Evolutionary conservation across 2,329 filamentous ascomycete species (phyloP).

Genomic region (Aspergillus aculeatinus): DNA sequence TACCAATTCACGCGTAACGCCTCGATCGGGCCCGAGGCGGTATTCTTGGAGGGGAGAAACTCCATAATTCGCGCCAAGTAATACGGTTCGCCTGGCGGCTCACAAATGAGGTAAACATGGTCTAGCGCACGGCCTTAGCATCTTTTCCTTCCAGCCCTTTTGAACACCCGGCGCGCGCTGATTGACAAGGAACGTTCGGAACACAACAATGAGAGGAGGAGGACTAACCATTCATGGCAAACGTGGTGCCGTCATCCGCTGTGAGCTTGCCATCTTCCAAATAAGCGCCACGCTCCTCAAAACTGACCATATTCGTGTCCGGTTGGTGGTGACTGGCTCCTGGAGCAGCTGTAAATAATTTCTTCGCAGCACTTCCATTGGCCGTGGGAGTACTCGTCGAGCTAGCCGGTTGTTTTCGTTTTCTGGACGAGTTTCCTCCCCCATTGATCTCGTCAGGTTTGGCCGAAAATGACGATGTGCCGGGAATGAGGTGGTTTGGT

Average conservation of each 20-base stretch:
- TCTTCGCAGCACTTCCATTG: constrained; percentile 33
- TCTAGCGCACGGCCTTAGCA: constrained; percentile 40
- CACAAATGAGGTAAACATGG: constrained; percentile 94
- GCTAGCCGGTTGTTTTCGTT: constrained; percentile 72
- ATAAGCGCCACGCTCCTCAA: constrained; percentile 68
- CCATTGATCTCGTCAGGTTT: constrained; percentile 45
- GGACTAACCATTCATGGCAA: constrained; percentile 81
- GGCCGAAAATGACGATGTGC: constrained; percentile 59
- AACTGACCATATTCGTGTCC: constrained; percentile 85
- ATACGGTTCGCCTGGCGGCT: constrained; percentile 96
- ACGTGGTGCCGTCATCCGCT: constrained; percentile 84
- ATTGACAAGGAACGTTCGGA: constrained; percentile 18
- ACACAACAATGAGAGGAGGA: constrained; percentile 5
- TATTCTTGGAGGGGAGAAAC: constrained; percentile 80
- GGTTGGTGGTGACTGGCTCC: constrained; percentile 31
- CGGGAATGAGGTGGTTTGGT: constrained; percentile 51
- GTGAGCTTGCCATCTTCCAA: constrained; percentile 75
- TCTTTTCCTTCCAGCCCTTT: background rate
- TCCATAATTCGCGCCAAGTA: constrained; percentile 98
- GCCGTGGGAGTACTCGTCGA: constrained; percentile 35
- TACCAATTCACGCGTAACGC: constrained; percentile 96
- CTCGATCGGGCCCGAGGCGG: constrained; percentile 72
- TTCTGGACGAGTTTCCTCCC: constrained; percentile 62
- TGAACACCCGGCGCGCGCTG: background rate
- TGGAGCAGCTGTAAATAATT: constrained; percentile 38